Percentiles rank a stretch among this genome's conserved stretches.
phyloP scores from a whole-genome alignment of 305 asterid genomes.

The Nicotiana rustica region DNA sequence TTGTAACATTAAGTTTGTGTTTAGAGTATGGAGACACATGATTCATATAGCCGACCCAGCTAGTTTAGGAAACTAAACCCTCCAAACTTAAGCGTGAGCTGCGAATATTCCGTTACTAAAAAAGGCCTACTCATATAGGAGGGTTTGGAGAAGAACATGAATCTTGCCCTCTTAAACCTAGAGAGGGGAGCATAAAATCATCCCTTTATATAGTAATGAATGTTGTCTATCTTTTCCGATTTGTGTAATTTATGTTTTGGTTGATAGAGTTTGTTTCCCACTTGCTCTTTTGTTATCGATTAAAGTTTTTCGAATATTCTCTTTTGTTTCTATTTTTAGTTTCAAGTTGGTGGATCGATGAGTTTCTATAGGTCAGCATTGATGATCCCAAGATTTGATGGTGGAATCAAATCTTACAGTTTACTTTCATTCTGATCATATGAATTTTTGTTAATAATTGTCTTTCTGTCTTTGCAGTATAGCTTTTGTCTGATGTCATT shows the following conservation, averaged over 20 bases:
- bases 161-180: neutral
- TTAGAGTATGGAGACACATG: neutral
- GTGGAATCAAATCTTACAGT: neutral
- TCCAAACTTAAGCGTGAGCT: neutral
- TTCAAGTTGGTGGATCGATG: neutral
- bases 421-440: conserved; percentile 8
- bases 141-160: neutral
- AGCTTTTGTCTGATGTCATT: neutral
- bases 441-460: neutral
- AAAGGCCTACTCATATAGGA: neutral
- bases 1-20: neutral
- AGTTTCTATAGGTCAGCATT: neutral
- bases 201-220: neutral
- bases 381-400: neutral
- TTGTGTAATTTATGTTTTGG: conserved; percentile 9
- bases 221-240: neutral
- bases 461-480: conserved; percentile 27
- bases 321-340: neutral
- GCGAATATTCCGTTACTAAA: neutral
- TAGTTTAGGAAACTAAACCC: conserved; percentile 9
- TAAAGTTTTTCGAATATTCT: neutral
- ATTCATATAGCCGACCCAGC: neutral
- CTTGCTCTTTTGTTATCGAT: neutral
- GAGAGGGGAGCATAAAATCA: neutral
- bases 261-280: neutral